Conservation (phyloP, 1,139 yeast species). For the Hanseniaspora gamundiae region DNA sequence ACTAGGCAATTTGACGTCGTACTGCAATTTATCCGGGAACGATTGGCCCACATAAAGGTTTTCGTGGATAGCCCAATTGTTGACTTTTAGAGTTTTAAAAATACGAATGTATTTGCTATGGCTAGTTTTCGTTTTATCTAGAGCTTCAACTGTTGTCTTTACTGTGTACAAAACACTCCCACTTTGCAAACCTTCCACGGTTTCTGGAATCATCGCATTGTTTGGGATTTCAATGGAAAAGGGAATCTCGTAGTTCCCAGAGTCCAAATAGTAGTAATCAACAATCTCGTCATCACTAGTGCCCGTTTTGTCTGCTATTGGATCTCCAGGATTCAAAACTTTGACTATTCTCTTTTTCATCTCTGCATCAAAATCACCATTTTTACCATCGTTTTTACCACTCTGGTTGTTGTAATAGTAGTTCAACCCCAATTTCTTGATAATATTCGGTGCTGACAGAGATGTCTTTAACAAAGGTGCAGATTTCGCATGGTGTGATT, state of each 20-base stretch:
- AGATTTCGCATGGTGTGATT: not conserved
- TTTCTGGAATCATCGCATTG: conserved; percentile 38
- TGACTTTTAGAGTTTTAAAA: conserved; percentile 42
- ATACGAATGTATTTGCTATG: conserved; percentile 34
- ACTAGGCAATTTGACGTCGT: conserved; percentile 42
- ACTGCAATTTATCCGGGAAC: conserved; percentile 57
- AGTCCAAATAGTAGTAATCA: conserved; percentile 29
- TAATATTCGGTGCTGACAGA: not conserved
- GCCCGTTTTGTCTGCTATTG: not conserved
- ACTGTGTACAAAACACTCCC: conserved; percentile 47
- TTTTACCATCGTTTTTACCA: not conserved
- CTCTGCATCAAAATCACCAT: not conserved
- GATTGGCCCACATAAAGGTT: conserved; percentile 47
- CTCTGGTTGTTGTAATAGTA: not conserved
- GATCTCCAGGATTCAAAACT: conserved; percentile 3
- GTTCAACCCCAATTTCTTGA: not conserved
- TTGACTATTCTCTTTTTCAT: conserved; percentile 2
- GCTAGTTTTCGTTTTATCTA: conserved; percentile 11
- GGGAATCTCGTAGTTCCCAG: conserved; percentile 59
- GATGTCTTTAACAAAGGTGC: not conserved
- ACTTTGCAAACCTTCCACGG: conserved; percentile 51
- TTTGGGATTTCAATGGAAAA: conserved; percentile 46
- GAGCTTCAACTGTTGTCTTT: conserved; percentile 4
- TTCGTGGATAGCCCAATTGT: conserved; percentile 36
- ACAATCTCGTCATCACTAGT: conserved; percentile 22